Evolutionary conservation across 768 basidiomycete genomes (phyloP).

Genomic region (Leccinum subgranulosum): DNA sequence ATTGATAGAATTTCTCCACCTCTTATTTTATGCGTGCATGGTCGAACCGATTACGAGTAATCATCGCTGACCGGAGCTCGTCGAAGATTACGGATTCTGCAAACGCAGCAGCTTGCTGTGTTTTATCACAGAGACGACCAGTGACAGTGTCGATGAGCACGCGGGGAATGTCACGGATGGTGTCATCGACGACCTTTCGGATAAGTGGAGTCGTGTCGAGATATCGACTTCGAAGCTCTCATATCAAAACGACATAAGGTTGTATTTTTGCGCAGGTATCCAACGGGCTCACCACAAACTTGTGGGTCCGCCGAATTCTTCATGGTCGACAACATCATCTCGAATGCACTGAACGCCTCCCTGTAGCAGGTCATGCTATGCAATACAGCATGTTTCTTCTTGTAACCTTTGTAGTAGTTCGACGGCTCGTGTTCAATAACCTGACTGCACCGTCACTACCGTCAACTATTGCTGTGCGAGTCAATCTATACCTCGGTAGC

Average conservation of each 20-base stretch:
- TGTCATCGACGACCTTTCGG: background rate
- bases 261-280: too few species aligned
- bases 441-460: background rate
- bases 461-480: too few species aligned
- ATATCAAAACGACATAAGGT: background rate
- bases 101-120: background rate
- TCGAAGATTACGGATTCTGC: background rate
- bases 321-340: background rate
- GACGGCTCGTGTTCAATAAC: background rate
- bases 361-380: background rate
- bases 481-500: background rate
- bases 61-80: background rate
- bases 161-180: background rate
- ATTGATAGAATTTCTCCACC: background rate
- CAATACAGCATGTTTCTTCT: background rate
- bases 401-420: background rate
- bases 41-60: background rate
- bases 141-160: background rate
- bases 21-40: background rate
- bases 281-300: background rate
- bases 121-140: background rate
- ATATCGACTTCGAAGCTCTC: background rate
- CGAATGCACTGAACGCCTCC: background rate
- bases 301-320: background rate
- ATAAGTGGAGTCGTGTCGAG: background rate